A percentile compares a stretch with the other conserved stretches of the same genome.
Conservation (phyloP, 305 asterid species). For the Rubia tinctorum region DNA sequence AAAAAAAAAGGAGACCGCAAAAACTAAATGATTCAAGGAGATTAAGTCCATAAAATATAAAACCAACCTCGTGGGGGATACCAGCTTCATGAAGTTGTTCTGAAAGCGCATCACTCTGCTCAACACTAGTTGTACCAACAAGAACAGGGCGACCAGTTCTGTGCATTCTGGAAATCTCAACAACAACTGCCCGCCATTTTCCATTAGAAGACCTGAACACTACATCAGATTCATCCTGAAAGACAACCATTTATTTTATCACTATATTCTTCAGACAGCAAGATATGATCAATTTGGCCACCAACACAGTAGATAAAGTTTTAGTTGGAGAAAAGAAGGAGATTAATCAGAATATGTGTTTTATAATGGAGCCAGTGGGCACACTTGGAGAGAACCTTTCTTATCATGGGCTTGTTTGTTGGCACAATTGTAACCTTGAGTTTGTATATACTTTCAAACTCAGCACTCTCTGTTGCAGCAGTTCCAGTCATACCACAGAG, state of each 20-base stretch:
- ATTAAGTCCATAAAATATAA: constrained; percentile 6
- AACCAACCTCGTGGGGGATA: constrained; percentile 82
- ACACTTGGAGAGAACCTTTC: constrained; percentile 55
- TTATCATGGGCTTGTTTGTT: constrained; percentile 96
- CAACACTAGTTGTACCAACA: constrained; percentile 99
- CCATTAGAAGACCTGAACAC: constrained; percentile 88
- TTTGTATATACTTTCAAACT: constrained; percentile 97
- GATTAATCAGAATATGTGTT: neutral
- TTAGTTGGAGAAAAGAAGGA: neutral
- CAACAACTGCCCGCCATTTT: constrained; percentile 96
- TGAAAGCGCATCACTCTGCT: constrained; percentile 95
- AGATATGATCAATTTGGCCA: neutral
- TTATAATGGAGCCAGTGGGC: neutral
- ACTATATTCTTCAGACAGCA: neutral
- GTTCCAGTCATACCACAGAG: constrained; percentile 99
- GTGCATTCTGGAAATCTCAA: constrained; percentile 96
- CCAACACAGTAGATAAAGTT: neutral
- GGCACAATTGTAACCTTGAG: constrained; percentile 98
- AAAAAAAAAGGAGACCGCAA: constrained; percentile 4
- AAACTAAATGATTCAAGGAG: constrained; percentile 10
- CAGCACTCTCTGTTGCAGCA: constrained; percentile 97
- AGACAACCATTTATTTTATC: neutral
- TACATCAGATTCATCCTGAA: constrained; percentile 95
- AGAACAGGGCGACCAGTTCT: constrained; percentile 97
- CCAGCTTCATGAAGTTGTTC: constrained; percentile 83